phyloP scores from a whole-genome alignment of 1,284 basidiomycete genomes.

The Puccinia polysora region DNA sequence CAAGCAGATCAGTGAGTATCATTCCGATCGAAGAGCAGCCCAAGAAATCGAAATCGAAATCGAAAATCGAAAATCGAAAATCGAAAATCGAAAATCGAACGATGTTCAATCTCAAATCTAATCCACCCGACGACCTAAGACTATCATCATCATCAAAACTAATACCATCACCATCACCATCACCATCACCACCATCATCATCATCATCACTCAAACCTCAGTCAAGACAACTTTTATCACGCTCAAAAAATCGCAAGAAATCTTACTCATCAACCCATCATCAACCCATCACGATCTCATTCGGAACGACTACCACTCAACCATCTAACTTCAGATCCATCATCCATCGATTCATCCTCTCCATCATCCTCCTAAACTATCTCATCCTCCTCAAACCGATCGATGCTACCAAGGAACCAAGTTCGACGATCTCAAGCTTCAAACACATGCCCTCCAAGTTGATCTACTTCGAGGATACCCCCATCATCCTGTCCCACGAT shows the following conservation, averaged over 20 bases:
- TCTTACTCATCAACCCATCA: not conserved
- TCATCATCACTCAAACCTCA: not conserved
- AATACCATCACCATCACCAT: not conserved
- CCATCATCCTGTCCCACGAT: slow-evolving; percentile 82
- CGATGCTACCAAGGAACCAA: not conserved
- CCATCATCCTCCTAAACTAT: slow-evolving; percentile 5
- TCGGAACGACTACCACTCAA: no score
- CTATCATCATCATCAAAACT: not conserved
- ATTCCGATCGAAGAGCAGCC: no score
- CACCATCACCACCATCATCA: not conserved
- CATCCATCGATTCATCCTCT: not conserved
- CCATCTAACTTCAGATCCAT: not conserved
- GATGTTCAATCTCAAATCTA: not conserved
- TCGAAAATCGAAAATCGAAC: no score
- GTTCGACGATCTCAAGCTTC: slow-evolving; percentile 44
- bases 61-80: no score
- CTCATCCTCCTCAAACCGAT: slow-evolving; percentile 10
- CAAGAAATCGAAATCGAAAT: no score
- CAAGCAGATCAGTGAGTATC: no score
- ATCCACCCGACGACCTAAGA: not conserved
- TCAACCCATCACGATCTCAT: not conserved
- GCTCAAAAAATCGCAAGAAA: not conserved
- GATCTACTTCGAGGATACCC: slow-evolving; percentile 48
- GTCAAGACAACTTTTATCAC: no score
- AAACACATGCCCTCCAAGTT: slow-evolving; percentile 56